phyloP scores from a whole-genome alignment of 306 rosid species.

The Sicyos baderoa region DNA sequence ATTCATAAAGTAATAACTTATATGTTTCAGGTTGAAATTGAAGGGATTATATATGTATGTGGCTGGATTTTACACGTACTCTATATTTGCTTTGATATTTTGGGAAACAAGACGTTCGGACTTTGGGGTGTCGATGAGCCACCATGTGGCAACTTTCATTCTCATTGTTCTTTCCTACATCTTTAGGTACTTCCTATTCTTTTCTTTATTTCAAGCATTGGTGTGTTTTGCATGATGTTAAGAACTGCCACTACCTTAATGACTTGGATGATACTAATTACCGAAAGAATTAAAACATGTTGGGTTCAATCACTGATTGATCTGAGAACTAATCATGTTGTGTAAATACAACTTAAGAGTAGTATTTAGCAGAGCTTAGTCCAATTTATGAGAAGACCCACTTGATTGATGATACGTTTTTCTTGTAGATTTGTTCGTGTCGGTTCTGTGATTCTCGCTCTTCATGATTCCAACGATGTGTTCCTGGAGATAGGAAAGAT shows the following conservation, averaged over 20 bases:
- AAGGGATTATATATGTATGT: constrained; percentile 73
- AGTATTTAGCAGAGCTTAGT: not conserved
- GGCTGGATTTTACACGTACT: constrained; percentile 86
- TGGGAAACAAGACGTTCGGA: constrained; percentile 98
- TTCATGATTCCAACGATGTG: constrained; percentile 90
- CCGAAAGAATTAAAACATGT: not conserved
- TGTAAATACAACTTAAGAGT: not conserved
- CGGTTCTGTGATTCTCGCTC: constrained; percentile 85
- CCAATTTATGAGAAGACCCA: not conserved
- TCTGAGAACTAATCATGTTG: not conserved
- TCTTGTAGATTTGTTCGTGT: constrained; percentile 76
- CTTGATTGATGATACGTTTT: not conserved
- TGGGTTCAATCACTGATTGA: not conserved
- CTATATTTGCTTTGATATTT: constrained; percentile 83
- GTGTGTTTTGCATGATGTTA: not conserved
- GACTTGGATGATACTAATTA: not conserved
- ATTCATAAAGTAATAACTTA: constrained; percentile 13
- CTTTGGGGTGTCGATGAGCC: constrained; percentile 87
- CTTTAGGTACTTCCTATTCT: constrained; percentile 48
- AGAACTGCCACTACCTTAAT: not conserved
- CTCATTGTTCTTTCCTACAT: constrained; percentile 75
- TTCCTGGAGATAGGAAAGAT: constrained; percentile 92
- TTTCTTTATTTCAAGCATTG: not conserved
- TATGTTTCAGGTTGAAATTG: constrained; percentile 69
- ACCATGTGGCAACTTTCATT: constrained; percentile 72